Evolutionary conservation across 2,329 filamentous ascomycete species (phyloP), one percentile per base, ranked within the genome.

Genomic region (Rachicladosporium sp.): DNA sequence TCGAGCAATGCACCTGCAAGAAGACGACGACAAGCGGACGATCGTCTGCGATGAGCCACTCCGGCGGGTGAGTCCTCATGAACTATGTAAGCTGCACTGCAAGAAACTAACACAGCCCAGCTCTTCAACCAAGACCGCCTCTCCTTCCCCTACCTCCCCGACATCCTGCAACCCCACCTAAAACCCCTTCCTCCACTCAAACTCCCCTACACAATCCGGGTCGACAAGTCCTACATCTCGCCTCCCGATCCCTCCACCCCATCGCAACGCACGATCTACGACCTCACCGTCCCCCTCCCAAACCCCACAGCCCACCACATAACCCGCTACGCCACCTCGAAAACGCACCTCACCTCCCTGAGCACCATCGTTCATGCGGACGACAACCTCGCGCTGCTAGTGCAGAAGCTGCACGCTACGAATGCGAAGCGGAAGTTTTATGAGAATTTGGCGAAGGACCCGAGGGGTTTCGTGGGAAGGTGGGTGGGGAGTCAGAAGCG

Each of bases 371-470:
- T 76, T 21, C 63, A 66, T 4, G 70, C 93, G 12, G 91, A 98
- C 55, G 87, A 94, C 43, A 82, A 94, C 50, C 71, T 96, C 3
- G 83, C 87, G 0, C 70, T 83, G 9, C 70, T 94, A 12, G 70
- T 95, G 41, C 86, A 93, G 58, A 85, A 84, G 1, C 74, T 95
- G 33, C 73, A 79, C 21, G 78, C 87, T 49, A 85, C 83, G 19
- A 93, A 93, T 58, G 84, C 86, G 15, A 93, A 93, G 58, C 85
- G 94, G 58, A 76, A 80, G 10, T 98, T 98, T 67, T 81, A 91
- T 61, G 78, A 75, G 5, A 76, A 78, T 4, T 69, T 96, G 47
- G 76, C 78, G 43, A 76, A 81, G 47, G 87, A 95, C 50, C 91
- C 91, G 0, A 80, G 83, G n/a, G 76, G 73, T 9, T 96, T 96